Conservation (phyloP, 2,329 filamentous ascomycete species). For the Aspergillus proliferans region DNA sequence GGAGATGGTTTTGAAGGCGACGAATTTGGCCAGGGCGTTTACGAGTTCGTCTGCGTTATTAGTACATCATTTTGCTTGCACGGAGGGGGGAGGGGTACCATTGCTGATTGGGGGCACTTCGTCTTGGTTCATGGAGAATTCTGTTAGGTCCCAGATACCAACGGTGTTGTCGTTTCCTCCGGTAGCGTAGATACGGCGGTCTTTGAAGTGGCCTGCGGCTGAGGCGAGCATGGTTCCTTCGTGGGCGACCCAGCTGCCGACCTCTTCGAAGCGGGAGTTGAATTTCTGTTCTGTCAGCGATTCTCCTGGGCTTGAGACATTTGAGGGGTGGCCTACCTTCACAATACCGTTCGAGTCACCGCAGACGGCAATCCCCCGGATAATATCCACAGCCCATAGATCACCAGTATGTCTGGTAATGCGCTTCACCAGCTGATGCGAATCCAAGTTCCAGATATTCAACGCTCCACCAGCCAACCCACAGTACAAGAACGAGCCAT, state of each 20-base stretch:
- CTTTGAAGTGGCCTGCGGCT: slow-evolving; percentile 62
- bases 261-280: slow-evolving; percentile 76
- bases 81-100: slow-evolving; percentile 32
- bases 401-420: slow-evolving; percentile 76
- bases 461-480: slow-evolving; percentile 82
- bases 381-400: slow-evolving; percentile 79
- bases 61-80: slow-evolving; percentile 3
- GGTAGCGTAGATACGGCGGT: slow-evolving; percentile 80
- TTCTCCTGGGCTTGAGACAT: not conserved
- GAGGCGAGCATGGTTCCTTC: slow-evolving; percentile 82
- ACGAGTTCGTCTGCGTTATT: slow-evolving; percentile 50
- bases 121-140: slow-evolving; percentile 45
- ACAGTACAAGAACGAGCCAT: slow-evolving; percentile 87
- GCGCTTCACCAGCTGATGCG: slow-evolving; percentile 78
- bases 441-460: slow-evolving; percentile 96
- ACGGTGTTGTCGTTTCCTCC: slow-evolving; percentile 89
- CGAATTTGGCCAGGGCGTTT: slow-evolving; percentile 73
- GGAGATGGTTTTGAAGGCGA: slow-evolving; percentile 87
- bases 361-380: slow-evolving; percentile 78
- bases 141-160: slow-evolving; percentile 75
- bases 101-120: slow-evolving; percentile 50
- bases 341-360: slow-evolving; percentile 84
- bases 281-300: slow-evolving; percentile 48
- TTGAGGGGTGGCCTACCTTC: slow-evolving; percentile 53
- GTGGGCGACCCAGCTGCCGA: slow-evolving; percentile 75